phyloP scores from a whole-genome alignment of 2,329 filamentous ascomycete species.

The Cryphonectria nitschkei region DNA sequence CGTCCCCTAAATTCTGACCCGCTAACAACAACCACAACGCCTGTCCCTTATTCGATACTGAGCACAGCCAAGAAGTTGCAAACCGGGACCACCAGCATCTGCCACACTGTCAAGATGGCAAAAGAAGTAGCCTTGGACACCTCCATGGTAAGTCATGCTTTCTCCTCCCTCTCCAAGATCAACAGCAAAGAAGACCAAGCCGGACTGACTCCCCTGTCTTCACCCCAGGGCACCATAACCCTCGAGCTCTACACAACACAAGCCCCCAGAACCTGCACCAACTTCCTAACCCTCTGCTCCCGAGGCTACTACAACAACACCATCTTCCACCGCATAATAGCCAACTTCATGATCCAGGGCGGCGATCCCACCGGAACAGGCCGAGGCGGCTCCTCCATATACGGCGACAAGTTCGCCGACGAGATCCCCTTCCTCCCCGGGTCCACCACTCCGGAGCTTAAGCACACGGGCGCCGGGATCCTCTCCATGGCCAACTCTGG shows the following conservation, averaged over 20 bases:
- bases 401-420: slow-evolving; percentile 91
- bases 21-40: slow-evolving; percentile 6
- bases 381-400: slow-evolving; percentile 85
- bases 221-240: slow-evolving; percentile 72
- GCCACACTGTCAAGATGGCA: slow-evolving; percentile 58
- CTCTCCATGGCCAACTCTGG: slow-evolving; percentile 96
- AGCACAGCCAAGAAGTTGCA: neutral
- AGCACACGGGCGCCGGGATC: slow-evolving; percentile 92
- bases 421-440: slow-evolving; percentile 68
- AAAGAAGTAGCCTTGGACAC: slow-evolving; percentile 83
- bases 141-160: slow-evolving; percentile 67
- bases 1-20: slow-evolving; percentile 12
- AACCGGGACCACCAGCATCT: neutral
- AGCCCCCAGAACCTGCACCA: slow-evolving; percentile 85
- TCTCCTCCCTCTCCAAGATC: neutral
- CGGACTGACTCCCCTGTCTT: slow-evolving; percentile 13
- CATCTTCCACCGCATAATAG: slow-evolving; percentile 92
- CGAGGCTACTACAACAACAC: slow-evolving; percentile 87
- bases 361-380: slow-evolving; percentile 95
- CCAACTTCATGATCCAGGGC: slow-evolving; percentile 94
- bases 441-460: slow-evolving; percentile 53
- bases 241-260: slow-evolving; percentile 90
- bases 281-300: slow-evolving; percentile 79
- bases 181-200: neutral
- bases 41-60: neutral